These are phyloP conservation scores for Colletotrichum tofieldiae DNA, from an alignment of 2,329 filamentous ascomycete genomes.

Conservation along the genomic window DNA sequence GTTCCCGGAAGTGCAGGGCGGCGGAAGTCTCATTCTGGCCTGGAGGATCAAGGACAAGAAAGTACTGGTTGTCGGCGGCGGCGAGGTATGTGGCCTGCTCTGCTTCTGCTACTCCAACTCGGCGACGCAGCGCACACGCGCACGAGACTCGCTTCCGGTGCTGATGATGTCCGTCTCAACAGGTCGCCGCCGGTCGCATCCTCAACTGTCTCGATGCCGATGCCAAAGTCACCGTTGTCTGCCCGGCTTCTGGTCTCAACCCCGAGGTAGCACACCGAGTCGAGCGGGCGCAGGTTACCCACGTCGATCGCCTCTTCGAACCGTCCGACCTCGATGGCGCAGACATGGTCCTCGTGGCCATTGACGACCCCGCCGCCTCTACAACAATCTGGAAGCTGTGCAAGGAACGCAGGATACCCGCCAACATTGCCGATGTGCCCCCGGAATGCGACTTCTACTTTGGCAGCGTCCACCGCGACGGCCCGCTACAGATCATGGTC, in stretches of 20 bases:
- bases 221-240: slow-evolving; percentile 89
- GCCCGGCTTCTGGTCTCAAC: slow-evolving; percentile 85
- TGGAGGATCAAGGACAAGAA: slow-evolving; percentile 95
- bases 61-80: slow-evolving; percentile 93
- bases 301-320: slow-evolving; percentile 88
- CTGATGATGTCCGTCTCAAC: slow-evolving; percentile 21
- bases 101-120: background rate
- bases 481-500: slow-evolving; percentile 97
- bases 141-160: slow-evolving; percentile 1
- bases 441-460: slow-evolving; percentile 99
- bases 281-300: slow-evolving; percentile 80
- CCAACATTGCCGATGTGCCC: slow-evolving; percentile 97
- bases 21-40: slow-evolving; percentile 93
- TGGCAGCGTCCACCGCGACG: slow-evolving; percentile 94
- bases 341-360: slow-evolving; percentile 92
- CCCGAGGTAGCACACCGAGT: slow-evolving; percentile 90
- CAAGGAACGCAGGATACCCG: slow-evolving; percentile 85
- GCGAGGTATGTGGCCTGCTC: slow-evolving; percentile 77
- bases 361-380: slow-evolving; percentile 95
- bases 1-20: slow-evolving; percentile 88
- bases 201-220: slow-evolving; percentile 96
- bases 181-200: slow-evolving; percentile 97
- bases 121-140: background rate
- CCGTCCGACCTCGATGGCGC: slow-evolving; percentile 86
- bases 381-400: slow-evolving; percentile 94